Conservation (phyloP, 225 moss, liverwort and hornwort genomes). For the Bryum argenteum region DNA sequence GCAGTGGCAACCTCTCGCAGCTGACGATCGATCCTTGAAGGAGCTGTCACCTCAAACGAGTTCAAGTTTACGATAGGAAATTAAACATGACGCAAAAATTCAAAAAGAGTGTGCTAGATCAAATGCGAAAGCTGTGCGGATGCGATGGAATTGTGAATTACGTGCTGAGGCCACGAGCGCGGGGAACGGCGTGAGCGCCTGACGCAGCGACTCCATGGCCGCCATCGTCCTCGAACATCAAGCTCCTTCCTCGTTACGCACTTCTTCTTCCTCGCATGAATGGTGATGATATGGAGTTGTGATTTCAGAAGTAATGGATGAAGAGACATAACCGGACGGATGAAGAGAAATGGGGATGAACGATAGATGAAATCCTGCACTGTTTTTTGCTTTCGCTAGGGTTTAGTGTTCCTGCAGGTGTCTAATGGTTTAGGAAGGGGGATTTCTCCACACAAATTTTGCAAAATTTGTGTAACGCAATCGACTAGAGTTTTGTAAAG, state of each 20-base stretch:
- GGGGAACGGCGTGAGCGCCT: conserved; percentile 36
- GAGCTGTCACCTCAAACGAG: conserved; percentile 40
- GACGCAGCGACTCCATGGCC: conserved; percentile 44
- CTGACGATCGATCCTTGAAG: conserved; percentile 54
- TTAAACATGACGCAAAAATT: background rate
- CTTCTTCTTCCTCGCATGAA: background rate
- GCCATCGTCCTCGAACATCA: conserved; percentile 12
- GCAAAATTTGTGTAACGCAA: no score
- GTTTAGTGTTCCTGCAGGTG: no score
- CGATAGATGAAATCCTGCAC: no score
- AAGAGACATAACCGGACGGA: no score
- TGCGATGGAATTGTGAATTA: conserved; percentile 4
- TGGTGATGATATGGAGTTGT: background rate
- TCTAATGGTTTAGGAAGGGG: no score
- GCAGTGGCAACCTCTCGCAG: conserved; percentile 47
- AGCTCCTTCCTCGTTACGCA: background rate
- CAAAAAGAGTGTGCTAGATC: background rate
- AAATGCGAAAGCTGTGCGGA: conserved; percentile 3
- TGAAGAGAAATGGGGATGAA: no score
- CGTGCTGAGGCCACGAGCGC: conserved; percentile 42
- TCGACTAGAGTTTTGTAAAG: no score
- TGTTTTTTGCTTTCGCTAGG: no score
- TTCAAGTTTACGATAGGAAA: background rate
- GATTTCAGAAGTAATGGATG: no score
- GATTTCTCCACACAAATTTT: no score